Evolutionary conservation across 2,329 filamentous ascomycete genomes (phyloP).

Genomic region (Pseudogymnoascus sp.): DNA sequence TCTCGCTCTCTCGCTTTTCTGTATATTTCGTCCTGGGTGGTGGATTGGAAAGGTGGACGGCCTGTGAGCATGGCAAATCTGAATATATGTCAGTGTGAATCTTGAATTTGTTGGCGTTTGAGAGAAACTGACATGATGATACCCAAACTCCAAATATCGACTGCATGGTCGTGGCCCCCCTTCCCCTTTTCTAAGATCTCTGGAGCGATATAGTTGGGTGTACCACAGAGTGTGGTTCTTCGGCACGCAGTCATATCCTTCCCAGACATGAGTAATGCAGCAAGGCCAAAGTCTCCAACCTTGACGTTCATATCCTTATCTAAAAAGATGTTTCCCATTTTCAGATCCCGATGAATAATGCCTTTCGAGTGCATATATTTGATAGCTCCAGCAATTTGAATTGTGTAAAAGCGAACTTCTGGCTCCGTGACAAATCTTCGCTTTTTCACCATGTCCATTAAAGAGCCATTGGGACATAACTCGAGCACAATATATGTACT

Average conservation of each 20-base stretch:
- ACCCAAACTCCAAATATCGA: constrained; percentile 96
- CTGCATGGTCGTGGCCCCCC: constrained; percentile 93
- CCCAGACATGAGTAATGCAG: constrained; percentile 82
- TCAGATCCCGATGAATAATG: constrained; percentile 92
- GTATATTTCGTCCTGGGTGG: constrained; percentile 80
- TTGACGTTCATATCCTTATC: constrained; percentile 96
- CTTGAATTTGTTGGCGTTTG: constrained; percentile 2
- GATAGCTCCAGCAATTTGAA: constrained; percentile 92
- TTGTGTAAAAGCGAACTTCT: constrained; percentile 85
- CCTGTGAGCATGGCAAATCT: constrained; percentile 95
- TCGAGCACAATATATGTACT: constrained; percentile 93
- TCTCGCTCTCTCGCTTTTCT: constrained; percentile 60
- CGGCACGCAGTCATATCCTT: constrained; percentile 76
- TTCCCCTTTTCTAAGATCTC: constrained; percentile 92
- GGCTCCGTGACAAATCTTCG: constrained; percentile 85
- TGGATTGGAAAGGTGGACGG: constrained; percentile 91
- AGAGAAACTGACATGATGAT: constrained; percentile 70
- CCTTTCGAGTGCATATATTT: constrained; percentile 96
- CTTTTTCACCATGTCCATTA: constrained; percentile 96
- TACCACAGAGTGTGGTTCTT: constrained; percentile 89
- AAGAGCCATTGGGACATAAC: constrained; percentile 86
- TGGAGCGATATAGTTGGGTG: constrained; percentile 95
- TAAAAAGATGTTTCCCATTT: constrained; percentile 96
- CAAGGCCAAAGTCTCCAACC: constrained; percentile 93
- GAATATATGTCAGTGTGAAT: constrained; percentile 23